Evolutionary conservation across 768 basidiomycete genomes (phyloP).

Genomic region (Russula abietina): DNA sequence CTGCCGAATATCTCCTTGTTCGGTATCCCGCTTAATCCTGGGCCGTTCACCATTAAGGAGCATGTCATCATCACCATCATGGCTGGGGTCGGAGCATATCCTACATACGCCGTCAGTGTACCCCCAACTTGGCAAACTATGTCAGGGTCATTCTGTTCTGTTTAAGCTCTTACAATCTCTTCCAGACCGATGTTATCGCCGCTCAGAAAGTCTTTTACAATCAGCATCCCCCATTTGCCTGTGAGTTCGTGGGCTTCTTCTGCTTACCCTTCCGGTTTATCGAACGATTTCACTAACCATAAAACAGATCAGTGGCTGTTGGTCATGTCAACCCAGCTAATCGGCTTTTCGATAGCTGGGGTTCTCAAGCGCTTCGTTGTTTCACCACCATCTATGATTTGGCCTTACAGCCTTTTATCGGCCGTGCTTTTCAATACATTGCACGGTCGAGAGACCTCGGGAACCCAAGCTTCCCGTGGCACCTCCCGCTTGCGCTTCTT

Average conservation of each 20-base stretch:
- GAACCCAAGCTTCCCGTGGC: constrained; percentile 41
- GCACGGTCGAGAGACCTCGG: constrained; percentile 36
- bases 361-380: constrained; percentile 42
- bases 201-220: constrained; percentile 44
- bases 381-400: constrained; percentile 41
- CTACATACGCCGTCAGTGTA: constrained; percentile 32
- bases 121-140: neutral
- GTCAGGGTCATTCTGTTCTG: neutral
- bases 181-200: constrained; percentile 39
- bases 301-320: constrained; percentile 34
- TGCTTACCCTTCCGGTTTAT: neutral
- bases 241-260: constrained; percentile 23
- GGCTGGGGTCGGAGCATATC: constrained; percentile 35
- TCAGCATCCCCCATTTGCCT: constrained; percentile 34
- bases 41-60: too few relatives aligned
- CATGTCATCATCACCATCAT: too few relatives aligned
- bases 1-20: too few relatives aligned
- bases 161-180: neutral
- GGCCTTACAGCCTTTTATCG: constrained; percentile 40
- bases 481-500: constrained; percentile 52
- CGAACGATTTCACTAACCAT: neutral
- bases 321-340: constrained; percentile 39
- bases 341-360: constrained; percentile 41
- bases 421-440: constrained; percentile 43
- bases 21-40: too few relatives aligned